These are phyloP conservation scores for Heterobasidion occidentale DNA, from an alignment of 1,284 basidiomycete genomes.

Conservation along the genomic window DNA sequence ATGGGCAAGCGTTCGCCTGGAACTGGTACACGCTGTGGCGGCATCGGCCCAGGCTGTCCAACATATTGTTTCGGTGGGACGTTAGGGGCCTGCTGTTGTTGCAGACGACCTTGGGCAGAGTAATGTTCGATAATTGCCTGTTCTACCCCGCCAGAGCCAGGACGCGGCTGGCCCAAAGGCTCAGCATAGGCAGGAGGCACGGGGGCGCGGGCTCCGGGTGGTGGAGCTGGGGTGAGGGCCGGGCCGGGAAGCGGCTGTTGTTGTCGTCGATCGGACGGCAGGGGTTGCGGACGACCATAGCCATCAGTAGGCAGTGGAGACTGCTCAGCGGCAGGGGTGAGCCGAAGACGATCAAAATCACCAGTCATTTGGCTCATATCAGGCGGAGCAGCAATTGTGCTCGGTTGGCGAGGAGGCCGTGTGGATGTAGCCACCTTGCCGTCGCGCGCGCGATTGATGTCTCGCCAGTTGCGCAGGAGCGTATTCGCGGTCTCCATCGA, in stretches of 20 bases:
- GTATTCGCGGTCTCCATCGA: constrained; percentile 99
- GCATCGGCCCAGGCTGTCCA: constrained; percentile 15
- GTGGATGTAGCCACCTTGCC: constrained; percentile 29
- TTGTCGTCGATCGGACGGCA: constrained; percentile 7
- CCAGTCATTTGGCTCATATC: constrained; percentile 21
- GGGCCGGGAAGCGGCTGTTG: constrained; percentile 12
- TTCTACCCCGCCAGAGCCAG: constrained; percentile 7
- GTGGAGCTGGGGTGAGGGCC: constrained; percentile 9
- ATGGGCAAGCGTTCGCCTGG: constrained; percentile 21
- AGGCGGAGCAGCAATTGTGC: constrained; percentile 10
- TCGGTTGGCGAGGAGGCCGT: constrained; percentile 14
- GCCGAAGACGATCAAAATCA: constrained; percentile 43
- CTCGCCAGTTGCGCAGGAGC: constrained; percentile 86
- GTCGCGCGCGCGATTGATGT: constrained; percentile 56
- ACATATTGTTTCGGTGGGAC: constrained; percentile 12
- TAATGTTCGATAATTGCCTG: constrained; percentile 5
- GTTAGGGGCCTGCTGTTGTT: constrained; percentile 2
- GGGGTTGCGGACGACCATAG: constrained; percentile 5
- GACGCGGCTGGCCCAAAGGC: constrained; percentile 7
- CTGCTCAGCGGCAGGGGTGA: constrained; percentile 22
- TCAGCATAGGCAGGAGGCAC: constrained; percentile 11
- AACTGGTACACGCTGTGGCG: constrained; percentile 29
- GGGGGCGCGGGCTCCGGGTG: constrained; percentile 12
- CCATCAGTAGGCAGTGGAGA: neutral
- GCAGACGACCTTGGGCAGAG: constrained; percentile 7